A percentile compares a stretch with the other conserved stretches of the same genome.
Evolutionary conservation across 495 filamentous ascomycete species (phyloP).

Genomic region (Collariella sp.): DNA sequence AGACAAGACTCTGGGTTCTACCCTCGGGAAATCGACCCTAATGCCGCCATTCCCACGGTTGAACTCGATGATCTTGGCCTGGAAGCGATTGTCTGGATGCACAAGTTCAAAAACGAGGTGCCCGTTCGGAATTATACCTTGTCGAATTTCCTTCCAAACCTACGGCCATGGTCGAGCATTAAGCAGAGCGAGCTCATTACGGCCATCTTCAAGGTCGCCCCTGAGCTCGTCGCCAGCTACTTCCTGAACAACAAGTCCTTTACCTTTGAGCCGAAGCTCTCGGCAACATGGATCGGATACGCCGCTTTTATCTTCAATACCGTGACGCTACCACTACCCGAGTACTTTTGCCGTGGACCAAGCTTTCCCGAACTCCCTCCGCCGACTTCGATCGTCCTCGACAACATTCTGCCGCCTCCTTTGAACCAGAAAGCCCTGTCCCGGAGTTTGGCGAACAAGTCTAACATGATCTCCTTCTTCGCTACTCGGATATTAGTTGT

Average conservation of each 20-base stretch:
- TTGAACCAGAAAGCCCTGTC: slow-evolving; percentile 66
- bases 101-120: slow-evolving; percentile 54
- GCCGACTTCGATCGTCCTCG: slow-evolving; percentile 63
- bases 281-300: slow-evolving; percentile 89
- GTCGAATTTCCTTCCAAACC: slow-evolving; percentile 62
- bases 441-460: slow-evolving; percentile 67
- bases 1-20: slow-evolving; percentile 62
- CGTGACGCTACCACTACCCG: slow-evolving; percentile 63
- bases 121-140: slow-evolving; percentile 67
- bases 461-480: slow-evolving; percentile 70
- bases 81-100: slow-evolving; percentile 57
- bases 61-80: slow-evolving; percentile 57
- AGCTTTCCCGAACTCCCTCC: slow-evolving; percentile 59
- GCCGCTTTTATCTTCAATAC: slow-evolving; percentile 75
- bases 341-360: slow-evolving; percentile 49
- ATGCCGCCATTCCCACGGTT: slow-evolving; percentile 30
- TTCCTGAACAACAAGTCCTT: slow-evolving; percentile 74
- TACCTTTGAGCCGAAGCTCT: slow-evolving; percentile 81
- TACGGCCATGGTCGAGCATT: slow-evolving; percentile 74
- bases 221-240: slow-evolving; percentile 78
- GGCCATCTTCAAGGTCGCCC: slow-evolving; percentile 67
- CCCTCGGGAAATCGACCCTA: slow-evolving; percentile 55
- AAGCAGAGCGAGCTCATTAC: slow-evolving; percentile 75
- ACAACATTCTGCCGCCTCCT: slow-evolving; percentile 79
- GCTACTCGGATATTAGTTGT: slow-evolving; percentile 66